Evolutionary conservation across 2,329 filamentous ascomycete genomes (phyloP).

Genomic region (Microdochium bolleyi): DNA sequence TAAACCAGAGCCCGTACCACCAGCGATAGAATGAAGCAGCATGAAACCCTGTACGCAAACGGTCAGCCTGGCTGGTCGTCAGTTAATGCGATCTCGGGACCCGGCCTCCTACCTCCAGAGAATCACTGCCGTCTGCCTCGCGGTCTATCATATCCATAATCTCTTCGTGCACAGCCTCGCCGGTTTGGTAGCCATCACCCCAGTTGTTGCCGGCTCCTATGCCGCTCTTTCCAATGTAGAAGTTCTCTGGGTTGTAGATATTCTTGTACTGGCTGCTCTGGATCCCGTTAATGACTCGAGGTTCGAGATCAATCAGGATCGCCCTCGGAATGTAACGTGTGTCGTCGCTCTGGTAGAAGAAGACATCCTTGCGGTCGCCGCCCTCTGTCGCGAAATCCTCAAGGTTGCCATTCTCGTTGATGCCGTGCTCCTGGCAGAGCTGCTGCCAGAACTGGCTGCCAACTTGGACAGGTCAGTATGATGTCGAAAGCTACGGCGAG

Average conservation of each 20-base stretch:
- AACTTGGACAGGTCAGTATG: slow-evolving; percentile 47
- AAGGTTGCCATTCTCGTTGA: slow-evolving; percentile 93
- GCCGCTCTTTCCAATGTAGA: slow-evolving; percentile 91
- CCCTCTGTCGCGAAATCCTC: slow-evolving; percentile 97
- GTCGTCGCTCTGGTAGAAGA: slow-evolving; percentile 99
- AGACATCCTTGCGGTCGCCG: slow-evolving; percentile 96
- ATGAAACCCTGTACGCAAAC: slow-evolving; percentile 68
- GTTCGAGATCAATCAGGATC: slow-evolving; percentile 91
- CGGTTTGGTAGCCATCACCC: slow-evolving; percentile 92
- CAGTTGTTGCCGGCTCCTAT: slow-evolving; percentile 96
- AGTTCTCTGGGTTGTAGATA: slow-evolving; percentile 99
- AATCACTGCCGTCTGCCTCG: slow-evolving; percentile 96
- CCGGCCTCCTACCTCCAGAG: slow-evolving; percentile 61
- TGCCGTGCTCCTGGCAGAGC: slow-evolving; percentile 94
- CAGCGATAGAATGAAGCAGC: slow-evolving; percentile 96
- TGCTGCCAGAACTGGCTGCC: slow-evolving; percentile 99
- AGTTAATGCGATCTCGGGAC: slow-evolving; percentile 5
- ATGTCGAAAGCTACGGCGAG: slow-evolving; percentile 9
- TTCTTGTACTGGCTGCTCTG: slow-evolving; percentile 93
- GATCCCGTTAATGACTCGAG: slow-evolving; percentile 85
- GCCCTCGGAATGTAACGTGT: slow-evolving; percentile 96
- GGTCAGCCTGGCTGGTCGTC: slow-evolving; percentile 5
- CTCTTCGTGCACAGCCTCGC: slow-evolving; percentile 87
- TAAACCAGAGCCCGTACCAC: slow-evolving; percentile 91
- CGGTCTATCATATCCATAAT: slow-evolving; percentile 99